These are phyloP conservation scores for Tillandsia leiboldiana DNA, from an alignment of 176 grass and related monocot genomes.

Conservation along the genomic window DNA sequence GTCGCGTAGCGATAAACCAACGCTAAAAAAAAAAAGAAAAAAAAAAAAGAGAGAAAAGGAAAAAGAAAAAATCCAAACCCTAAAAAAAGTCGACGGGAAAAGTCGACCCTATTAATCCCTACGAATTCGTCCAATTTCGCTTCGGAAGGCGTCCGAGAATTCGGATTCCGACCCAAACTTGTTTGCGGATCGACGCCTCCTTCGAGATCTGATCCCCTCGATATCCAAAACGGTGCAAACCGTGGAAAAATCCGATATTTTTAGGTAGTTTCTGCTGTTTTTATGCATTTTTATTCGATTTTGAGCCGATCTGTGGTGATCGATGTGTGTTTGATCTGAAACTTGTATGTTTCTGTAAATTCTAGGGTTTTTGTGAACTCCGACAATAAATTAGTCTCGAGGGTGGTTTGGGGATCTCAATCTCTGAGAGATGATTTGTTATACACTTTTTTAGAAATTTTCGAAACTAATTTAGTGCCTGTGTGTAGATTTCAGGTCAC, in stretches of 20 bases:
- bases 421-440: no score
- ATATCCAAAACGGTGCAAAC: not conserved
- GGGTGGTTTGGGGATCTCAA: no score
- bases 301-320: no score
- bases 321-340: no score
- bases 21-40: not conserved
- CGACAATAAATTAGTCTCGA: no score
- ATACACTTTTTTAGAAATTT: no score
- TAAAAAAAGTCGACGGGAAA: not conserved
- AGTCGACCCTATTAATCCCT: not conserved
- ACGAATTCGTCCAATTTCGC: not conserved
- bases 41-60: not conserved
- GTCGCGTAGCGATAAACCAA: no score
- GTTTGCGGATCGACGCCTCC: not conserved
- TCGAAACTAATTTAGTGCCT: no score
- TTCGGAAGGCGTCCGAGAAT: not conserved
- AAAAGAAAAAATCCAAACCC: not conserved
- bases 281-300: no score
- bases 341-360: no score
- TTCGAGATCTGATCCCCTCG: conserved; percentile 4
- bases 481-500: no score
- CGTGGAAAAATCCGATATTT: not conserved
- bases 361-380: no score
- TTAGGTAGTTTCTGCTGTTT: not conserved
- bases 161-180: not conserved